Conservation (phyloP, 495 filamentous ascomycete species). For the Aspergillus panamensis region DNA sequence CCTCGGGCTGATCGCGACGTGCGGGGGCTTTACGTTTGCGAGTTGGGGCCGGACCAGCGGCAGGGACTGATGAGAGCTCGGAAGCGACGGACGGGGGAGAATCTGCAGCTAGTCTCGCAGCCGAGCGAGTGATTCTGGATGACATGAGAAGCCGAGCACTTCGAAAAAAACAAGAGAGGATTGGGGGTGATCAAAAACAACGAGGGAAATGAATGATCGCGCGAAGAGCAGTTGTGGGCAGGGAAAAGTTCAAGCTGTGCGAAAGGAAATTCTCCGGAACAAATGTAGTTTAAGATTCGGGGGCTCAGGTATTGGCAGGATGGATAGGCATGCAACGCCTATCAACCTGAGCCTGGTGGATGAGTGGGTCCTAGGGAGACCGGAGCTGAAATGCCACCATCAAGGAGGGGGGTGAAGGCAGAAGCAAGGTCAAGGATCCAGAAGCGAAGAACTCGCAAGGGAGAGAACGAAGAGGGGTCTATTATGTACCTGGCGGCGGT, state of each 20-base stretch:
- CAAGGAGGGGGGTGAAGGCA: conserved; percentile 6
- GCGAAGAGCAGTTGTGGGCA: neutral
- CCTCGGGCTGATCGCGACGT: conserved; percentile 37
- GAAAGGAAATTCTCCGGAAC: neutral
- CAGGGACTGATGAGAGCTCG: conserved; percentile 34
- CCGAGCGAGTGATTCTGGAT: conserved; percentile 76
- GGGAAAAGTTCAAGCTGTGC: neutral
- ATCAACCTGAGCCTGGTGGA: conserved; percentile 4
- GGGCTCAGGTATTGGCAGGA: neutral
- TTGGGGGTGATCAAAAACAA: conserved; percentile 9
- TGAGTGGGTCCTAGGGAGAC: conserved; percentile 2
- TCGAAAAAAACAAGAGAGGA: conserved; percentile 2
- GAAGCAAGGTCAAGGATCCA: conserved; percentile 7
- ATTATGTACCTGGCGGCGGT: conserved; percentile 49
- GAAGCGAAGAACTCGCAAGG: conserved; percentile 4
- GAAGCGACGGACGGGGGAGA: conserved; percentile 38
- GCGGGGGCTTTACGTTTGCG: conserved; percentile 58
- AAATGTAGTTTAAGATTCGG: neutral
- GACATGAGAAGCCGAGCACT: conserved; percentile 64
- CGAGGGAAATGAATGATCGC: neutral
- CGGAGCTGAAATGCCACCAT: conserved; percentile 1
- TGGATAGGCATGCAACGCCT: neutral
- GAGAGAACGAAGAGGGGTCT: conserved; percentile 22
- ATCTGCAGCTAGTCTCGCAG: conserved; percentile 72
- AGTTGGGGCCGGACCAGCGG: conserved; percentile 41